Percentiles rank a stretch among this genome's conserved stretches.
Conservation (phyloP, 1,139 yeast species). For the Pichia sp. region DNA sequence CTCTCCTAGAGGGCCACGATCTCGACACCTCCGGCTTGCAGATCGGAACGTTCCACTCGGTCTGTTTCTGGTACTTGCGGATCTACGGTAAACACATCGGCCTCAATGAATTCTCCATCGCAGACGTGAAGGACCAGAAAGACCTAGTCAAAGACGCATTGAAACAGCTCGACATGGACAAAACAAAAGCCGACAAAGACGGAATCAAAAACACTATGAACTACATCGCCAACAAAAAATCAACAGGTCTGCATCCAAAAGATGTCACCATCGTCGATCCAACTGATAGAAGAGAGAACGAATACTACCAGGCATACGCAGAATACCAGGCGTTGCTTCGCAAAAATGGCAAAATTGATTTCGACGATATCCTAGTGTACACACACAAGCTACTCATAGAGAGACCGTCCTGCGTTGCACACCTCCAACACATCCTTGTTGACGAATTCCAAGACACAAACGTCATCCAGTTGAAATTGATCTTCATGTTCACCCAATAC, state of each 20-base stretch:
- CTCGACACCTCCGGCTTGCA: slow-evolving; percentile 43
- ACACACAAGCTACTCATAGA: slow-evolving; percentile 49
- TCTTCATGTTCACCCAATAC: slow-evolving; percentile 48
- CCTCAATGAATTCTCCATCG: slow-evolving; percentile 49
- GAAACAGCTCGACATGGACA: slow-evolving; percentile 27
- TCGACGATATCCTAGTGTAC: slow-evolving; percentile 74
- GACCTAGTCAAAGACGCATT: slow-evolving; percentile 45
- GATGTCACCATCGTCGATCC: slow-evolving; percentile 32
- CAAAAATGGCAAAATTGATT: slow-evolving; percentile 55
- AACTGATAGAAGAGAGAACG: slow-evolving; percentile 2
- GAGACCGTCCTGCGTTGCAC: slow-evolving; percentile 45
- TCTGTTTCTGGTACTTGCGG: slow-evolving; percentile 62
- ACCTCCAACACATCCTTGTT: slow-evolving; percentile 69
- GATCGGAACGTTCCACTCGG: slow-evolving; percentile 87
- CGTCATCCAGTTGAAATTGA: slow-evolving; percentile 65
- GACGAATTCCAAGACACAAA: slow-evolving; percentile 97
- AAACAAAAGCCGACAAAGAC: slow-evolving; percentile 26
- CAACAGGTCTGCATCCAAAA: slow-evolving; percentile 31
- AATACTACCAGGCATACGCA: slow-evolving; percentile 38
- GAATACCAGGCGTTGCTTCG: slow-evolving; percentile 51
- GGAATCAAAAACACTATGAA: not conserved
- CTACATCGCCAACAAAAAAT: slow-evolving; percentile 17
- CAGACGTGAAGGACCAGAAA: slow-evolving; percentile 64
- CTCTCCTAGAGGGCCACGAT: slow-evolving; percentile 39
- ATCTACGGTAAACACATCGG: slow-evolving; percentile 56